Base-by-base conservation (phyloP, 192 early-diverging fungal genomes). In the Spizellomyces punctatus region DNA sequence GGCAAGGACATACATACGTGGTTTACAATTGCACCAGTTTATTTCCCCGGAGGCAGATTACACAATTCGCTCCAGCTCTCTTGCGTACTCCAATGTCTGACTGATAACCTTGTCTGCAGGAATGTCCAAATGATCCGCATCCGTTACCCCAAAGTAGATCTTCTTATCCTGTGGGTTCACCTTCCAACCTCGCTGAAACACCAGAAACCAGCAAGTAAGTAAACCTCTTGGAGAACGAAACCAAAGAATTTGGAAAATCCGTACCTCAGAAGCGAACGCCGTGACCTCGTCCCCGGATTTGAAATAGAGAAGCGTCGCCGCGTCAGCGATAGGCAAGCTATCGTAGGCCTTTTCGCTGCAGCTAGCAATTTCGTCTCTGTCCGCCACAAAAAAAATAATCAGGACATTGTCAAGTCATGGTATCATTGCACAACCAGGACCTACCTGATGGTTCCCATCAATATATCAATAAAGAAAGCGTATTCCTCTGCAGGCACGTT, bases 311-410 rank as follows among this genome's bases (percentile, higher is more conserved):
- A 99, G 80, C n/a, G 94, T 95, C 55, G 90, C 91, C 66, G 96
- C 96, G 72, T 99, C 96, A 41, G 84, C 78, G 49, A 98, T 69
- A 44, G 95, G 94, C 44, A 99, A 83, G 59, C 78, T 85, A 6
- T 81, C 76, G 81, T 99, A 99, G 49, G 95, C 94, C 78, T 95
- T 96, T 78, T 99, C 96, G 74, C 89, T 92, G 74, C 96, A 98
- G 74, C 91, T 91, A 7, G 94, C 95, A 77, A 99, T 98, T 71
- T 98, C 95, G 66, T 93, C 91, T 78, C 96, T 94, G 75, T 41
- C 21, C 55, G 36, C 12, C n/a, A 50, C 41, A 62, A 16, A 41
- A 41, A 14, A n/a, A 41, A 17, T 17, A 5, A 41, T 43, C 19
- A 36, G 27, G 27, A 36, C 3, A 0, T 6, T 62, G 59, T 17